phyloP scores from a whole-genome alignment of 257 asterid genomes.

The Catharanthus roseus region DNA sequence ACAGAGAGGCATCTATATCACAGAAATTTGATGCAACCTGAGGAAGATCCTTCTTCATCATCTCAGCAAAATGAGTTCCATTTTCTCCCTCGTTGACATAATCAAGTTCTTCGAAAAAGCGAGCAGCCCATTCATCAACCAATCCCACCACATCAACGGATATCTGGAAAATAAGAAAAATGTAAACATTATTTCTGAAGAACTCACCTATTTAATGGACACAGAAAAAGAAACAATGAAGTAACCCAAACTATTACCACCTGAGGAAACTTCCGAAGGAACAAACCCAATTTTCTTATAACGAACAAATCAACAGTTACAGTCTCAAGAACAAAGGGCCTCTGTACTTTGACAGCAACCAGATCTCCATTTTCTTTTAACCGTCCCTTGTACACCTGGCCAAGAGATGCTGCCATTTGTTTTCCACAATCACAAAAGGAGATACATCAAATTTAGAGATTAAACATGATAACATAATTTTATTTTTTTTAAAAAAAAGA shows the following conservation, averaged over 20 bases:
- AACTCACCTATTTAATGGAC: constrained; percentile 7
- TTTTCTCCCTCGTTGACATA: constrained; percentile 94
- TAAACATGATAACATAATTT: no score
- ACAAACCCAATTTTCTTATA: constrained; percentile 80
- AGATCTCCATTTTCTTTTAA: constrained; percentile 89
- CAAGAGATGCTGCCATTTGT: constrained; percentile 82
- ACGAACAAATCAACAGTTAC: constrained; percentile 86
- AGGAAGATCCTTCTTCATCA: constrained; percentile 98
- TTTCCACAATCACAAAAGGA: constrained; percentile 21
- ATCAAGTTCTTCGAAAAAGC: constrained; percentile 98
- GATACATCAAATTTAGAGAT: constrained; percentile 17
- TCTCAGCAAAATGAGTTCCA: constrained; percentile 87
- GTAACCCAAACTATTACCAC: constrained; percentile 27
- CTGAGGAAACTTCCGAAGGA: constrained; percentile 95
- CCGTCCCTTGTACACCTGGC: constrained; percentile 97
- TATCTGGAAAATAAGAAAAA: constrained; percentile 33
- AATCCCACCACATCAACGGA: constrained; percentile 93
- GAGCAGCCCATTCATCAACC: constrained; percentile 99
- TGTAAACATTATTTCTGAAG: not conserved
- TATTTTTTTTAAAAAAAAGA: not conserved
- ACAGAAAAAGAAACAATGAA: constrained; percentile 8
- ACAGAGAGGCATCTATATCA: not conserved
- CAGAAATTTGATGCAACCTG: constrained; percentile 43
- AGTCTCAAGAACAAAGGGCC: constrained; percentile 99
- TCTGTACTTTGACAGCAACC: constrained; percentile 98